Base-by-base conservation (phyloP, 2,329 filamentous ascomycete genomes). In the Cercospora brassicicola region DNA sequence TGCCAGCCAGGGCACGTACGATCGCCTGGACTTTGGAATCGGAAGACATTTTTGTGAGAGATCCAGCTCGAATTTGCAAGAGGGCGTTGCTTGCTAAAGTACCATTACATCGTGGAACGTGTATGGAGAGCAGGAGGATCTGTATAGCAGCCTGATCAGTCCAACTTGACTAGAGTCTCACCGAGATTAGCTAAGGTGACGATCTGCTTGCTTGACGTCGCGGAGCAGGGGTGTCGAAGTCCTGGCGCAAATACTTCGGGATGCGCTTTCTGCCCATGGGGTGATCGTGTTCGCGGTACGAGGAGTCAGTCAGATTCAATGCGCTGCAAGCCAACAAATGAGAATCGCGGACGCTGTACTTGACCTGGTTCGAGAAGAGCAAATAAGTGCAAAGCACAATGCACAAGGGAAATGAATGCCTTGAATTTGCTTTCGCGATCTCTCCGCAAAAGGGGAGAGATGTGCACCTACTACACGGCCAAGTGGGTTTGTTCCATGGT, bases 1-100 rank as follows among this genome's bases (percentile, higher is more conserved):
- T 62, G 36, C 60, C 60, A 31, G 60, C 45, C 42, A 62, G 30
- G 20, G 60, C 60, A 18, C 15, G 20, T 11, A 62, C 42, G 20
- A 62, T 62, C 13, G 15, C 31, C 4, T 45, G 26, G 5, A 36
- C 4, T 20, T 20, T 33, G 42, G 48, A 33, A 13, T 15, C 26
- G 11, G 60, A 23, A 26, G 42, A 62, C 60, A 62, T 62, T 18
- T 45, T 53, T 45, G 33, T 28, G 23, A 11, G 20, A n/a, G 42
- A 48, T 48, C n/a, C 42, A 23, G 42, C 42, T 48, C 42, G 23
- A 3, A 48, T 5, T 18, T 4, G 18, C 18, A 11, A 9, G 18
- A 11, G 18, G 42, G 4, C 42, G 18, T 10, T 23, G 42, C 9
- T 23, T 48, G 42, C 36, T 42, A 42, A n/a, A 42, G 36, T 42